These are phyloP conservation scores for Pseudocercospora fijiensis DNA, from an alignment of 2,329 filamentous ascomycete species.

Conservation along the genomic window DNA sequence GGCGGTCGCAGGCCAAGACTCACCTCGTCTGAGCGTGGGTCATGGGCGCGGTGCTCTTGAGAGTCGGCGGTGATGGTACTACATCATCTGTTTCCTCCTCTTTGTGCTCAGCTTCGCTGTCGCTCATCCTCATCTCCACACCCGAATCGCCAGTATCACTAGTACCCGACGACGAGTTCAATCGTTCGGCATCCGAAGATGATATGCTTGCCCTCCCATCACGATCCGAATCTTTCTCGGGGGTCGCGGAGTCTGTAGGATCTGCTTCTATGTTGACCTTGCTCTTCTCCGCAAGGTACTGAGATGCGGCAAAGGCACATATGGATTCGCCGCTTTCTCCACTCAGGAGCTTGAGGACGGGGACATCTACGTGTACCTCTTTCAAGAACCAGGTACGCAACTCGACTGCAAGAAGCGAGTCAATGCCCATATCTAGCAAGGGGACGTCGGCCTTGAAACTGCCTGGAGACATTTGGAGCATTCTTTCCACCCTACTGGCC, in stretches of 20 bases:
- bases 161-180: background rate
- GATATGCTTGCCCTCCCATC: conserved; percentile 3
- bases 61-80: background rate
- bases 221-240: conserved; percentile 1
- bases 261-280: conserved; percentile 3
- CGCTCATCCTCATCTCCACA: conserved; percentile 18
- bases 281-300: conserved; percentile 21
- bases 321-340: conserved; percentile 20
- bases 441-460: conserved; percentile 18
- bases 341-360: conserved; percentile 46
- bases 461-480: conserved; percentile 22
- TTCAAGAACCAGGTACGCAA: conserved; percentile 53
- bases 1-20: conserved; percentile 20
- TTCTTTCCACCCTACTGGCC: conserved; percentile 19
- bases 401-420: conserved; percentile 44
- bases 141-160: conserved; percentile 13
- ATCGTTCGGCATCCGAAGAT: background rate
- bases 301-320: conserved; percentile 18
- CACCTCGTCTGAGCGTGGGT: conserved; percentile 26
- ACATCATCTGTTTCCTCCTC: conserved; percentile 5
- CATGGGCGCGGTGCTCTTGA: conserved; percentile 20
- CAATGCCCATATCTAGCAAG: conserved; percentile 39
- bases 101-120: conserved; percentile 4
- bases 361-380: conserved; percentile 47
- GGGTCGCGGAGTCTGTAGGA: background rate